phyloP scores from a whole-genome alignment of 495 filamentous ascomycete species.

The Xylaria curta region DNA sequence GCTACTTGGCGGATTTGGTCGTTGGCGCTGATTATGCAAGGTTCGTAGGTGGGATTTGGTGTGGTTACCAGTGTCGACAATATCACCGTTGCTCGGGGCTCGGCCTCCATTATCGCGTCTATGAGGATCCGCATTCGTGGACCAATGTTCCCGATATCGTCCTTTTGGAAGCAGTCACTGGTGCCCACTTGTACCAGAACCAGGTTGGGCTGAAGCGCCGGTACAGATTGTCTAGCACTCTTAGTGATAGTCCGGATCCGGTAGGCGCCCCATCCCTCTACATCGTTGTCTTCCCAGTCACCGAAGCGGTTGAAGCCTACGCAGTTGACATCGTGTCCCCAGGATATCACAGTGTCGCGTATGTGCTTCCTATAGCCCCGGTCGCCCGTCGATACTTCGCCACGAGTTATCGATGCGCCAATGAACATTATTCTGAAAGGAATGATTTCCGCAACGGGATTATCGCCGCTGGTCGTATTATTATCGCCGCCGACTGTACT shows the following conservation, averaged over 20 bases:
- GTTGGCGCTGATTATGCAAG: constrained; percentile 42
- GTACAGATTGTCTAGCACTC: constrained; percentile 29
- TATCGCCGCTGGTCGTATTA: background rate
- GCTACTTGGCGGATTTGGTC: constrained; percentile 43
- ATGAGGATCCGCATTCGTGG: constrained; percentile 35
- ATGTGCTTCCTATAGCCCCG: constrained; percentile 38
- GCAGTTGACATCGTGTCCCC: constrained; percentile 38
- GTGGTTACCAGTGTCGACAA: constrained; percentile 33
- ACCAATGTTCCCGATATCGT: constrained; percentile 35
- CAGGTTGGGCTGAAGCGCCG: constrained; percentile 38
- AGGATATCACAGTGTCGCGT: constrained; percentile 34
- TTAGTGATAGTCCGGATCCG: constrained; percentile 36
- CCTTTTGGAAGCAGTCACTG: constrained; percentile 41
- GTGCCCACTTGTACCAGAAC: constrained; percentile 42
- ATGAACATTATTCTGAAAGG: constrained; percentile 41
- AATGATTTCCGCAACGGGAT: constrained; percentile 29
- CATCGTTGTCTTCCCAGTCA: constrained; percentile 40
- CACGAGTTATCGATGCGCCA: constrained; percentile 38
- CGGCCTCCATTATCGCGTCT: constrained; percentile 34
- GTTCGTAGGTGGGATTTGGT: constrained; percentile 35
- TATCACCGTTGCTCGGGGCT: constrained; percentile 37
- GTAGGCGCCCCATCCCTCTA: constrained; percentile 36
- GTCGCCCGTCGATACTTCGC: constrained; percentile 38
- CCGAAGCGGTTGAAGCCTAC: constrained; percentile 42
- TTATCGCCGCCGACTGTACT: background rate